Evolutionary conservation across 768 basidiomycete species (phyloP).

Genomic region (Royoungia palumana): DNA sequence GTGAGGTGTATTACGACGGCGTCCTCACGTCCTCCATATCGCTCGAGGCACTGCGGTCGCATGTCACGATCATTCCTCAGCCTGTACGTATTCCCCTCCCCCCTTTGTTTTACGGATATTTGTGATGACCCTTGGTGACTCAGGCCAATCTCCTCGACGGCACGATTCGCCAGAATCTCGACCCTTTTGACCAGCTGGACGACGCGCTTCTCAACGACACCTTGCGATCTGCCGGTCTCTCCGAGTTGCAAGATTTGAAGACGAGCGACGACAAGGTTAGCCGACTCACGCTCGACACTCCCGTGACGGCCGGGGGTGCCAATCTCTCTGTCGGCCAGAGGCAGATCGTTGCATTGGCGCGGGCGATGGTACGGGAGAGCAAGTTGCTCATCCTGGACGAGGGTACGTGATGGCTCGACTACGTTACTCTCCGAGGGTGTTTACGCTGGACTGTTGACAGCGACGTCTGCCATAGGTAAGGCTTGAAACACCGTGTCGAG

Average conservation of each 20-base stretch:
- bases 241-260: conserved; percentile 22
- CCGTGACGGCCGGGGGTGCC: conserved; percentile 35
- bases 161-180: conserved; percentile 45
- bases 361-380: conserved; percentile 39
- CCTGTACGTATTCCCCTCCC: background rate
- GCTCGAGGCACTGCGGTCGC: conserved; percentile 51
- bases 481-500: no score
- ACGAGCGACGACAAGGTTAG: conserved; percentile 11
- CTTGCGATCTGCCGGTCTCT: conserved; percentile 39
- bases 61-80: conserved; percentile 60
- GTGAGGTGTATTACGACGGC: conserved; percentile 55
- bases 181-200: conserved; percentile 48
- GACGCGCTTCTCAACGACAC: conserved; percentile 41
- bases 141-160: conserved; percentile 42
- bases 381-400: conserved; percentile 48
- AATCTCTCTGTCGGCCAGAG: conserved; percentile 44
- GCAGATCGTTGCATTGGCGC: conserved; percentile 46
- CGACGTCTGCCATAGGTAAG: conserved; percentile 11
- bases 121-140: background rate
- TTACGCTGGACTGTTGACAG: background rate
- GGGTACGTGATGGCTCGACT: conserved; percentile 10
- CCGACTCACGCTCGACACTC: conserved; percentile 42
- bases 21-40: conserved; percentile 46
- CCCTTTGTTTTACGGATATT: no score
- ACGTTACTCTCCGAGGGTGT: background rate